Percentiles rank a stretch among this genome's conserved stretches.
These are phyloP conservation scores for Trichoderma atrobrunneum DNA, from an alignment of 2,329 filamentous ascomycete species.

Conservation along the genomic window DNA sequence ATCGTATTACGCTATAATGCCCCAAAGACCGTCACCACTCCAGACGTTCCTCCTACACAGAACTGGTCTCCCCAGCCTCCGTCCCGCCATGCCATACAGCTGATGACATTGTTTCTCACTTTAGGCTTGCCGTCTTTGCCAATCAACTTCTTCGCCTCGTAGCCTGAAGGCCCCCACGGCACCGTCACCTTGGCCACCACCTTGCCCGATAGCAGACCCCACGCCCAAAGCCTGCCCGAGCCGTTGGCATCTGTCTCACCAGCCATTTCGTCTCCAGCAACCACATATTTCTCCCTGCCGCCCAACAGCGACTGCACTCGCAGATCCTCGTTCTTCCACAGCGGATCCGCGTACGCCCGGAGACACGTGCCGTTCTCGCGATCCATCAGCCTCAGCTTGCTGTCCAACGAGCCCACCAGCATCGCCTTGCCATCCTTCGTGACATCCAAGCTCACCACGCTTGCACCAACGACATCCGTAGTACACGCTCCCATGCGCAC, in stretches of 20 bases:
- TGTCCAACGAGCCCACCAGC: constrained; percentile 74
- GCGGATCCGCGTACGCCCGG: constrained; percentile 62
- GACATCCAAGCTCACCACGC: constrained; percentile 72
- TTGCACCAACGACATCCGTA: constrained; percentile 66
- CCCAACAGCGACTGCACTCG: constrained; percentile 76
- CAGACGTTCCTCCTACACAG: constrained; percentile 63
- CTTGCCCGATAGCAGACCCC: constrained; percentile 78
- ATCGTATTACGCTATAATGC: constrained; percentile 23
- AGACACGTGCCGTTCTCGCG: constrained; percentile 69
- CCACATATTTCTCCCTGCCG: constrained; percentile 69
- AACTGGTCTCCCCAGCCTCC: constrained; percentile 62
- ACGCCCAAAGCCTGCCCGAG: constrained; percentile 68
- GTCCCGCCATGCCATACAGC: constrained; percentile 62
- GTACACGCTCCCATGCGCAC: constrained; percentile 69
- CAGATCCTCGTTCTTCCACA: constrained; percentile 63
- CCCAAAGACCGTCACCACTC: constrained; percentile 63
- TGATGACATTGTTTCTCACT: constrained; percentile 57
- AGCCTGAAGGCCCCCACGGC: constrained; percentile 54
- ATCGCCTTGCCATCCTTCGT: constrained; percentile 72
- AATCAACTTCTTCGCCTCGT: constrained; percentile 47
- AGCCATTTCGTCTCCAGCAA: constrained; percentile 73
- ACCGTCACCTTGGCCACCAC: constrained; percentile 60
- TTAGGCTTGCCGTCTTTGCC: constrained; percentile 61
- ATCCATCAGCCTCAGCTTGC: constrained; percentile 77
- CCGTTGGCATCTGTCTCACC: constrained; percentile 30